Evolutionary conservation across 306 rosid genomes (phyloP).

Genomic region (Medicago lupulina): DNA sequence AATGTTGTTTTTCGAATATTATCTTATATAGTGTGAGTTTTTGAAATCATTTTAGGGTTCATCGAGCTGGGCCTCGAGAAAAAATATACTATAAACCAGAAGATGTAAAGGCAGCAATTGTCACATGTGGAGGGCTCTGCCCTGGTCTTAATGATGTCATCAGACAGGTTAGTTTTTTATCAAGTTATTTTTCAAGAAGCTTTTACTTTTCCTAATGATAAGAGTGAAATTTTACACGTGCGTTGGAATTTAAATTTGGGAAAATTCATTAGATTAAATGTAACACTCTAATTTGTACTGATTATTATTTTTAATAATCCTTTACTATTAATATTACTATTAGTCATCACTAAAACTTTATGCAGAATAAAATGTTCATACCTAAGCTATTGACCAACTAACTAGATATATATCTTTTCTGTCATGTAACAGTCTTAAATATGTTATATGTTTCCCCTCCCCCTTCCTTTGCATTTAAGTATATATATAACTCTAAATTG

Average conservation of each 20-base stretch:
- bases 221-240: constrained; percentile 9
- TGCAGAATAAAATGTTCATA: constrained; percentile 1
- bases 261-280: neutral
- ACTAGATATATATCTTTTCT: constrained; percentile 19
- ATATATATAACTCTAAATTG: too few relatives aligned
- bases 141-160: constrained; percentile 99
- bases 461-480: too few relatives aligned
- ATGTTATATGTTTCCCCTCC: neutral
- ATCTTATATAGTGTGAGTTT: constrained; percentile 15
- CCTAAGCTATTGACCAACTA: constrained; percentile 22
- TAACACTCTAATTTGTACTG: neutral
- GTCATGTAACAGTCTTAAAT: neutral
- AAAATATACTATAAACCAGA: constrained; percentile 90
- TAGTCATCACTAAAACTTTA: constrained; percentile 2
- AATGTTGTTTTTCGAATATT: constrained; percentile 3
- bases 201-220: constrained; percentile 10
- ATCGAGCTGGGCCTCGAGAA: constrained; percentile 99
- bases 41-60: constrained; percentile 71
- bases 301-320: constrained; percentile 2
- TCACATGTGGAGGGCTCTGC: constrained; percentile 98
- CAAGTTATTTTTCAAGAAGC: constrained; percentile 18
- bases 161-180: constrained; percentile 77
- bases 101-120: constrained; percentile 95
- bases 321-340: neutral
- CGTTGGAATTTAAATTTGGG: constrained; percentile 13